phyloP scores from a whole-genome alignment of 352 stramenopile genomes.

The Phytophthora megakarya region DNA sequence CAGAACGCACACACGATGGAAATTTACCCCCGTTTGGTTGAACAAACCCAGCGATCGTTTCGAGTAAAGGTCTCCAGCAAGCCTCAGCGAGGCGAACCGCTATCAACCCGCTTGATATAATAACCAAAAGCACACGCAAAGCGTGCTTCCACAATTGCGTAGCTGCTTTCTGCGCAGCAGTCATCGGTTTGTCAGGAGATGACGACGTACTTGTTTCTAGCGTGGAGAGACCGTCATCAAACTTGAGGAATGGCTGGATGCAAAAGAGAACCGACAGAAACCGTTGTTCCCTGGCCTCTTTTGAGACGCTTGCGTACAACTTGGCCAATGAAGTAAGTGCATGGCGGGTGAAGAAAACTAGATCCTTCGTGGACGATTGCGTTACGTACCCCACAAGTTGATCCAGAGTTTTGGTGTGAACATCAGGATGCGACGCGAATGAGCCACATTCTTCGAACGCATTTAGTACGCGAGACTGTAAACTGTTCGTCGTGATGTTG shows the following conservation, averaged over 20 bases:
- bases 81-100: slow-evolving; percentile 54
- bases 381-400: slow-evolving; percentile 73
- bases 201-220: slow-evolving; percentile 10
- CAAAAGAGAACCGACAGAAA: slow-evolving; percentile 72
- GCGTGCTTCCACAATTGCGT: slow-evolving; percentile 82
- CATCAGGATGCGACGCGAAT: slow-evolving; percentile 60
- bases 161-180: slow-evolving; percentile 67
- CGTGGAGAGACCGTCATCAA: slow-evolving; percentile 29
- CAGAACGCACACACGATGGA: slow-evolving; percentile 59
- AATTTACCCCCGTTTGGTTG: slow-evolving; percentile 56
- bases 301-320: slow-evolving; percentile 69
- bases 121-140: slow-evolving; percentile 66
- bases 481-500: slow-evolving; percentile 81
- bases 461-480: slow-evolving; percentile 84
- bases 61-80: slow-evolving; percentile 62
- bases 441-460: slow-evolving; percentile 83
- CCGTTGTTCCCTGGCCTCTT: slow-evolving; percentile 52
- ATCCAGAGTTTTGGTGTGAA: slow-evolving; percentile 72
- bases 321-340: slow-evolving; percentile 76
- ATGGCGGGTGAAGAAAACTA: slow-evolving; percentile 84
- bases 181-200: slow-evolving; percentile 43
- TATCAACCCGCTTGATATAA: slow-evolving; percentile 72
- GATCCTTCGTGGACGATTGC: slow-evolving; percentile 41
- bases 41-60: slow-evolving; percentile 69
- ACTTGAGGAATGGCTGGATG: slow-evolving; percentile 67